Base-by-base conservation (phyloP, 2,329 filamentous ascomycete genomes). In the Fusarium nygamai region DNA sequence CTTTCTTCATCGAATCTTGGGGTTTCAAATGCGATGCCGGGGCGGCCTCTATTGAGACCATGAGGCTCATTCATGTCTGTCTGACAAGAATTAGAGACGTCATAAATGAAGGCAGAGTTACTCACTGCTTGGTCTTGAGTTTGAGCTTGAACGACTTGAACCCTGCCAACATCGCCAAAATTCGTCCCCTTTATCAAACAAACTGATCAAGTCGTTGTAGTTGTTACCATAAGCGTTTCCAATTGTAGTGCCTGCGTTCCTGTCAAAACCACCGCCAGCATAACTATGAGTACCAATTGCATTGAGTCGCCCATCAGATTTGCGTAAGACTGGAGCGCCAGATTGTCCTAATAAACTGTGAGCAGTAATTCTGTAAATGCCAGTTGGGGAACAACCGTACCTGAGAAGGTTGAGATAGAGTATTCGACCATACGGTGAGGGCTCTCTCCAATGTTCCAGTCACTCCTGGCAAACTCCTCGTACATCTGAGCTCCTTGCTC, bases 401-500 rank as follows among this genome's bases (percentile, higher is more conserved):
- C 79, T 19, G 73, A 69, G 61, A 71, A 79, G 3, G 80, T 80
- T 36, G 77, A 78, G 14, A 82, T 69, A 9, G 64, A 12, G 24
- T 83, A 81, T 48, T 81, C 74, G n/a, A 82, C 34, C 81, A 82
- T 79, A 48, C 76, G 64, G 8, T 70, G 60, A 22, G 61, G 16
- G 44, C 63, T 78, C 6, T 56, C 60, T 2, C 50, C 58, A 12
- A 81, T 61, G 51, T 81, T 65, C 34, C 75, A 82, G 13, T 73
- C 53, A 7, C 71, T 77, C 8, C 20, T 51, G 16, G 56, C 33
- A 58, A 77, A 81, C 63, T 79, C 71, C 57, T 82, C 81, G 36
- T 82, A 82, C 81, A 83, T 83, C 64, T 78, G 65, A 13, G 75
- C 81, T n/a, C 81, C 81, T 4, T 64, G 62, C 44, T 83, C 70